Conservation (phyloP, 768 basidiomycete genomes). For the Arthromyces matolae region DNA sequence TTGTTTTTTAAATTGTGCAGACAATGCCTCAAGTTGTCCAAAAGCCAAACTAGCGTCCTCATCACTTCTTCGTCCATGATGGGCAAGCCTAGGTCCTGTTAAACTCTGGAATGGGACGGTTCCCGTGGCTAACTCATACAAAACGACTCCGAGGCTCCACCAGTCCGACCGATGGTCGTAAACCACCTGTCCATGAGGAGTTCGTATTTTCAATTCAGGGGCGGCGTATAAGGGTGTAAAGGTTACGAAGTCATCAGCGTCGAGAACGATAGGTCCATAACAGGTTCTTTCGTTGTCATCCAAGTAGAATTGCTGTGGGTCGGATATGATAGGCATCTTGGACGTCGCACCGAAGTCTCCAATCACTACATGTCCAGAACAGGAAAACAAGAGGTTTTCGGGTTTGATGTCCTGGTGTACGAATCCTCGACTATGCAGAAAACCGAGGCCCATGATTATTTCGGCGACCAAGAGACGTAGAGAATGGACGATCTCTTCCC, state of each 20-base stretch:
- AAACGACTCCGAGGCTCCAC: constrained; percentile 32
- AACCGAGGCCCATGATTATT: constrained; percentile 30
- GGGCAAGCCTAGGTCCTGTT: neutral
- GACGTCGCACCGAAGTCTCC: constrained; percentile 61
- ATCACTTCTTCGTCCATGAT: constrained; percentile 12
- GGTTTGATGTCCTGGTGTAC: constrained; percentile 72
- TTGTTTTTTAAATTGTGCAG: neutral
- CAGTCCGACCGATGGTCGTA: constrained; percentile 33
- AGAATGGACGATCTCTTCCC: constrained; percentile 14
- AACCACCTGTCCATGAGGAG: constrained; percentile 21
- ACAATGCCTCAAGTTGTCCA: constrained; percentile 19
- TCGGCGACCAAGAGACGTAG: constrained; percentile 30
- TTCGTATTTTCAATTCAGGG: constrained; percentile 28
- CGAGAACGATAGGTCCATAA: constrained; percentile 19
- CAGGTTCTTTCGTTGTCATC: neutral
- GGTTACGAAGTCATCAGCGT: constrained; percentile 22
- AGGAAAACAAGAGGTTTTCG: constrained; percentile 54
- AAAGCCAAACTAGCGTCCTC: constrained; percentile 23
- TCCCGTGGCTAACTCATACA: constrained; percentile 31
- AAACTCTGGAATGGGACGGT: constrained; percentile 16
- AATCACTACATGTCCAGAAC: constrained; percentile 48
- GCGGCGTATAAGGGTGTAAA: constrained; percentile 36
- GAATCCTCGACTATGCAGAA: constrained; percentile 56
- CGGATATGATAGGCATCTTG: constrained; percentile 16
- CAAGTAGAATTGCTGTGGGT: neutral